phyloP scores from a whole-genome alignment of 768 basidiomycete genomes.

The Leccinum obscurum region DNA sequence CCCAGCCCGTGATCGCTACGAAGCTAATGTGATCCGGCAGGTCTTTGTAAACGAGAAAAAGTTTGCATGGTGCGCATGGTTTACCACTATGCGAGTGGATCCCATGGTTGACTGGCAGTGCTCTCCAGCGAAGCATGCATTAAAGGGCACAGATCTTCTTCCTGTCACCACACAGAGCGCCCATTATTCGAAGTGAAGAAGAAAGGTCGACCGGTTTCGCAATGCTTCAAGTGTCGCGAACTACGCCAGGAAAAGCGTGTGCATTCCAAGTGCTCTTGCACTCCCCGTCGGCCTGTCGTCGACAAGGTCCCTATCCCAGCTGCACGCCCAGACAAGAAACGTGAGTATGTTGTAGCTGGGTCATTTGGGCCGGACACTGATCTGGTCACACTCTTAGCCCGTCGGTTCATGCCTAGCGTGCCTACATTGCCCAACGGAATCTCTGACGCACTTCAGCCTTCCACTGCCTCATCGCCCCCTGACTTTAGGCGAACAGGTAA shows the following conservation, averaged over 20 bases:
- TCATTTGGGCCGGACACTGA: slow-evolving; percentile 18
- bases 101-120: slow-evolving; percentile 12
- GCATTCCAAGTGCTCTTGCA: slow-evolving; percentile 81
- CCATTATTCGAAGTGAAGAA: slow-evolving; percentile 93
- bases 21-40: slow-evolving; percentile 32
- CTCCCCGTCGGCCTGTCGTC: slow-evolving; percentile 35
- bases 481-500: slow-evolving; percentile 54
- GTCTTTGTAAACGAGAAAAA: slow-evolving; percentile 76
- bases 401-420: slow-evolving; percentile 66
- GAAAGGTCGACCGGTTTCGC: slow-evolving; percentile 90
- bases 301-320: slow-evolving; percentile 36
- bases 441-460: slow-evolving; percentile 47
- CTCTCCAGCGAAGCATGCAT: slow-evolving; percentile 81
- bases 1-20: background rate
- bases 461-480: slow-evolving; percentile 31
- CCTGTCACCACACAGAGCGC: slow-evolving; percentile 82
- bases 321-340: slow-evolving; percentile 34
- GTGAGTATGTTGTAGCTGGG: slow-evolving; percentile 19
- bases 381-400: slow-evolving; percentile 42
- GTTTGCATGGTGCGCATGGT: slow-evolving; percentile 63
- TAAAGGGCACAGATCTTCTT: slow-evolving; percentile 91
- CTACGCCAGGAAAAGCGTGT: slow-evolving; percentile 77
- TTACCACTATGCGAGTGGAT: background rate
- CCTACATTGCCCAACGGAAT: slow-evolving; percentile 77
- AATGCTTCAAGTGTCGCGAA: slow-evolving; percentile 83